Percentiles rank a stretch among this genome's conserved stretches.
phyloP scores from a whole-genome alignment of 192 early-diverging fungal genomes.

The Linderina pennispora region DNA sequence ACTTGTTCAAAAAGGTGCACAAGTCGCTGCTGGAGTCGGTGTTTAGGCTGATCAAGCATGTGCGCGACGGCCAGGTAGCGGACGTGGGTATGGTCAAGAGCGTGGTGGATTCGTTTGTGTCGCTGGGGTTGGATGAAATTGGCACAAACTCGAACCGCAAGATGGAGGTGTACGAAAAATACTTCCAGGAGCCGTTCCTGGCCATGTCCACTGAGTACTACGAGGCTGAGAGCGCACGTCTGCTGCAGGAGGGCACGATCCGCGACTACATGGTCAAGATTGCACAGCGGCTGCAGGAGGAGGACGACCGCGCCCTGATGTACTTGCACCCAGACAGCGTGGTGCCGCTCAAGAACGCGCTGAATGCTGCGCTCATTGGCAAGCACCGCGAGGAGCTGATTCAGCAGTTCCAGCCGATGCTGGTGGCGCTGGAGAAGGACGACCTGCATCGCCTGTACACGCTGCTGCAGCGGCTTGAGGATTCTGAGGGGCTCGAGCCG shows the following conservation, averaged over 20 bases:
- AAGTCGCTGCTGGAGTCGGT: conserved; percentile 40
- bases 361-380: conserved; percentile 83
- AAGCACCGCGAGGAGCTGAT: conserved; percentile 76
- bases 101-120: conserved; percentile 90
- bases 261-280: conserved; percentile 96
- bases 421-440: conserved; percentile 82
- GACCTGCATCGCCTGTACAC: conserved; percentile 85
- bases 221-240: conserved; percentile 80
- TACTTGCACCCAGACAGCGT: conserved; percentile 82
- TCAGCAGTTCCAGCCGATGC: conserved; percentile 85
- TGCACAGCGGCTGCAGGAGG: conserved; percentile 62
- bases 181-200: conserved; percentile 83
- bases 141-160: conserved; percentile 73
- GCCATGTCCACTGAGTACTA: conserved; percentile 81
- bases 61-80: conserved; percentile 84
- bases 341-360: conserved; percentile 69
- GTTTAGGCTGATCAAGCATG: conserved; percentile 63
- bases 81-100: conserved; percentile 79
- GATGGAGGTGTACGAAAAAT: conserved; percentile 81
- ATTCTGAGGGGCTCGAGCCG: conserved; percentile 65
- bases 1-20: conserved; percentile 48
- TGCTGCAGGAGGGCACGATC: conserved; percentile 84
- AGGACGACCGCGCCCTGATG: conserved; percentile 82
- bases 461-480: conserved; percentile 71
- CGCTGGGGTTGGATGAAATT: conserved; percentile 58